Base-by-base conservation (phyloP, 2,329 filamentous ascomycete species). In the Aschersonia sp. region DNA sequence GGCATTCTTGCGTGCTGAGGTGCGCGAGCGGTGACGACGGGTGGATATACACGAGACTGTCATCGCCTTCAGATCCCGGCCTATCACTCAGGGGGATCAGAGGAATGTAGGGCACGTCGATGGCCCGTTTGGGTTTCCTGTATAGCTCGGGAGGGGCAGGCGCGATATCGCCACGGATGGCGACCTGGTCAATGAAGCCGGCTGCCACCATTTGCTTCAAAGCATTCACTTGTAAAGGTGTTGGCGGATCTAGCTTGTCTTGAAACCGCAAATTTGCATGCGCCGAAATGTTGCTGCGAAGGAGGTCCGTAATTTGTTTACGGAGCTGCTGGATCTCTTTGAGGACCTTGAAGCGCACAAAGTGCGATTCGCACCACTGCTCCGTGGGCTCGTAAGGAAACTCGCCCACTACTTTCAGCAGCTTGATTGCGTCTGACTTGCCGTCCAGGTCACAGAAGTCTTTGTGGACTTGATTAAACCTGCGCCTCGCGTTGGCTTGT, bases 101-200 rank as follows among this genome's bases (percentile, higher is more conserved):
- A 0, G 92, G 88, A 6, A 94, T 64, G 60, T 97, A 98, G 0
- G 90, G 85, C 3, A 97, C 85, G 55, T 97, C 88, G 53, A 92
- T 94, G 2, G 89, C 85, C n/a, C 88, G 79, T 45, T 79, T 80
- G 0, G 89, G 86, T 51, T 84, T 87, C 14, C 83, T 73, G 43
- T 71, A 66, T 47, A 74, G 66, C 51, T 83, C 79, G 1, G 82
- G 81, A 1, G 86, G 84, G 10, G 73, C 74, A 1, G 87, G 86
- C 0, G 87, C 74, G n/a, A 87, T 70, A 62, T 98, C 90, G 4
- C 86, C 87, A 50, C 92, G 85, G 55, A 97, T 88, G 43, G 92
- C 92, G 41, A 98, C 77, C 55, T 95, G 85, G 64, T 98, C 92
- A 58, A 97, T 80, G 67, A 95, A 97, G 1, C 90, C 92, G 0